phyloP scores from a whole-genome alignment of 345 rosid species.

The Rubroshorea leprosula region DNA sequence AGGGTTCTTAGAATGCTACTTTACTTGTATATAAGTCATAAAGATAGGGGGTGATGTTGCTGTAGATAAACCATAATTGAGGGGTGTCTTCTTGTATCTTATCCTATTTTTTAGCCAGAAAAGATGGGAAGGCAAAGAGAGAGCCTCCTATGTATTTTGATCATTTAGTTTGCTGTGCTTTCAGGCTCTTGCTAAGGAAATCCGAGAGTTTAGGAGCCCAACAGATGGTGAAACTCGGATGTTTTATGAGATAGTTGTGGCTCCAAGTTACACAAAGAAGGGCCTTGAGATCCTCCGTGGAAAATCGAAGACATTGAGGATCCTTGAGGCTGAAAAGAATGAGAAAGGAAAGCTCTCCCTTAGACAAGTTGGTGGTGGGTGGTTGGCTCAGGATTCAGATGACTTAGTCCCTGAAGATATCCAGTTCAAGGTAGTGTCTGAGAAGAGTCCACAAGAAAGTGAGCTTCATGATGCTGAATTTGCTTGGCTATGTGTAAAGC shows the following conservation, averaged over 20 bases:
- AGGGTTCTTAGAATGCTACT: not conserved
- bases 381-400: slow-evolving; percentile 90
- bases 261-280: slow-evolving; percentile 72
- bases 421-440: slow-evolving; percentile 58
- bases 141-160: slow-evolving; percentile 11
- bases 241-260: slow-evolving; percentile 94
- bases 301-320: slow-evolving; percentile 85
- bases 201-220: slow-evolving; percentile 91
- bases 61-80: too few species aligned
- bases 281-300: slow-evolving; percentile 91
- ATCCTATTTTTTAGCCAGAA: too few species aligned
- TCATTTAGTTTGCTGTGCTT: slow-evolving; percentile 5
- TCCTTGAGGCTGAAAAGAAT: slow-evolving; percentile 74
- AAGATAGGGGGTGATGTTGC: not conserved
- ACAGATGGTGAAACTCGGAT: slow-evolving; percentile 90
- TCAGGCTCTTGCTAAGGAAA: slow-evolving; percentile 77
- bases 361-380: slow-evolving; percentile 91
- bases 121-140: not conserved
- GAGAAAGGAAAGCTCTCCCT: slow-evolving; percentile 74
- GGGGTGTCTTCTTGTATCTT: not conserved
- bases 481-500: slow-evolving; percentile 97
- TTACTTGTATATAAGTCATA: not conserved
- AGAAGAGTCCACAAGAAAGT: slow-evolving; percentile 48
- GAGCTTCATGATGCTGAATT: slow-evolving; percentile 75
- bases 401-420: slow-evolving; percentile 75